Evolutionary conservation across 331 rosid genomes (phyloP).

Genomic region (Dryas integrifolia): DNA sequence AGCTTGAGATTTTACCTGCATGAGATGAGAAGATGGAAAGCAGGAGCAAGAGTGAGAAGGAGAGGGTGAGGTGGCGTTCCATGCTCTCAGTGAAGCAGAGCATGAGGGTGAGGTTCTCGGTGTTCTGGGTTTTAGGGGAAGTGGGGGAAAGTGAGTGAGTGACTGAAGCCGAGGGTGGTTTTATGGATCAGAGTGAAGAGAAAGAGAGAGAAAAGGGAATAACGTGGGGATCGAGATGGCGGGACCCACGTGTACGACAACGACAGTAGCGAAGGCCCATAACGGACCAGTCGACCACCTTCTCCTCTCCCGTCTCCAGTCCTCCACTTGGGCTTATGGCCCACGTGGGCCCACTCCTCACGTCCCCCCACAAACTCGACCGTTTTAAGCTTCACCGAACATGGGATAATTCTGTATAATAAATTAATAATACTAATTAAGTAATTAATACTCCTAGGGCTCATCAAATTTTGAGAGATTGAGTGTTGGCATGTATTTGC

Average conservation of each 20-base stretch:
- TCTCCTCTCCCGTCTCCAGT: not conserved
- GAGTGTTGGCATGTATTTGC: not conserved
- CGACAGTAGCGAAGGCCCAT: constrained; percentile 12
- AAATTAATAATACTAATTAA: not conserved
- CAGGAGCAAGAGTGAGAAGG: constrained; percentile 28
- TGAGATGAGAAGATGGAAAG: constrained; percentile 19
- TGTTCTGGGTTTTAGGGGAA: not conserved
- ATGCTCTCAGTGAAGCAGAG: constrained; percentile 42
- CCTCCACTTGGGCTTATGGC: not conserved
- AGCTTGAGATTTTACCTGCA: constrained; percentile 35
- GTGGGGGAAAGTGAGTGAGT: not conserved
- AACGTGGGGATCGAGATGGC: constrained; percentile 37
- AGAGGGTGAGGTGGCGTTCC: constrained; percentile 32
- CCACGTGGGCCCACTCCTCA: constrained; percentile 12
- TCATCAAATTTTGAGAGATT: not conserved
- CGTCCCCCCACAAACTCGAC: constrained; percentile 36
- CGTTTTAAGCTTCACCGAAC: constrained; percentile 12
- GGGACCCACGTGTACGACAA: constrained; percentile 42
- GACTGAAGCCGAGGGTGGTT: not conserved
- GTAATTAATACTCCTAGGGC: not conserved
- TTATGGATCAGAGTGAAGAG: not conserved
- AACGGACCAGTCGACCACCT: not conserved
- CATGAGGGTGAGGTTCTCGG: not conserved
- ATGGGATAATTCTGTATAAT: not conserved
- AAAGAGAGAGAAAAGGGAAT: not conserved